A percentile compares a stretch with the other conserved stretches of the same genome.
These are phyloP conservation scores for Penicillium cataractarum DNA, from an alignment of 495 filamentous ascomycete genomes.

Conservation along the genomic window DNA sequence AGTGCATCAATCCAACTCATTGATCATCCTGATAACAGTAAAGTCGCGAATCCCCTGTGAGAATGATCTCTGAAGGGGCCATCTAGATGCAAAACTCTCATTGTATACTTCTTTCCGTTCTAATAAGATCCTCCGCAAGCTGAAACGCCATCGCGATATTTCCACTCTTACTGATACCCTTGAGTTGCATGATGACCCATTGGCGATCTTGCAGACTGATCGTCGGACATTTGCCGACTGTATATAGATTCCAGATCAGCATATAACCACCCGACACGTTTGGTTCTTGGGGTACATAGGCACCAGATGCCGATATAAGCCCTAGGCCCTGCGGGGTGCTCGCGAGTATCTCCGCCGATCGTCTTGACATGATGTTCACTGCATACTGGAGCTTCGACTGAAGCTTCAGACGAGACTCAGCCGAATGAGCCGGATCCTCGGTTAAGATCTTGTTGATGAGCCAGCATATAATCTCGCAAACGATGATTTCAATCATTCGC, in stretches of 20 bases:
- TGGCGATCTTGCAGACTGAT: constrained; percentile 25
- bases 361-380: constrained; percentile 30
- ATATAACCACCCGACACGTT: constrained; percentile 35
- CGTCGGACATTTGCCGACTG: constrained; percentile 31
- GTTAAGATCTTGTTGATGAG: constrained; percentile 25
- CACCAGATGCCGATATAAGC: constrained; percentile 14
- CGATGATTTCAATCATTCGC: constrained; percentile 27
- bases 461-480: constrained; percentile 24
- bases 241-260: constrained; percentile 41
- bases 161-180: constrained; percentile 25
- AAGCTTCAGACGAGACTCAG: constrained; percentile 21
- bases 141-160: constrained; percentile 27
- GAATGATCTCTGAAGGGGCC: too few relatives aligned
- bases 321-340: constrained; percentile 48
- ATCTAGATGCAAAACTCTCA: too few relatives aligned
- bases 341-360: constrained; percentile 47
- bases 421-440: constrained; percentile 7
- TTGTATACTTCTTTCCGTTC: constrained; percentile 13
- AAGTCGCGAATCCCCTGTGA: too few relatives aligned
- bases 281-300: too few relatives aligned
- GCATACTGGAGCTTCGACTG: constrained; percentile 18
- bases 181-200: constrained; percentile 35
- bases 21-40: too few relatives aligned
- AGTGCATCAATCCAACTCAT: too few relatives aligned
- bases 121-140: constrained; percentile 22